phyloP scores from a whole-genome alignment of 768 basidiomycete genomes.

The Tulasnella sp. region DNA sequence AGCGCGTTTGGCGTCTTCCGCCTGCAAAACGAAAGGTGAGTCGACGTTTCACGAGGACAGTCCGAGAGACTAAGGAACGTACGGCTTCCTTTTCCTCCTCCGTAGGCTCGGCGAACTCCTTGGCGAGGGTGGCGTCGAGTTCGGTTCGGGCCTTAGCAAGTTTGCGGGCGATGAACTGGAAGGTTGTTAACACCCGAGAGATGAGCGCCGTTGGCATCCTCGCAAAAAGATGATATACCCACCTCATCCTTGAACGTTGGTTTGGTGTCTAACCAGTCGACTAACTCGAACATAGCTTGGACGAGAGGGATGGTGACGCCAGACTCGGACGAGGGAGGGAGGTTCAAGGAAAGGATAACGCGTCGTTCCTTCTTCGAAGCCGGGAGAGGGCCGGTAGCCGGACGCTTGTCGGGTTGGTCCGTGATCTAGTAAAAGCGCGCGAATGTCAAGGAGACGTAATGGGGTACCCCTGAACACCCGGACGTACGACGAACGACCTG shows the following conservation, averaged over 20 bases:
- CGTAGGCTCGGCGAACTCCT: conserved; percentile 39
- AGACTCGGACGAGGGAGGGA: conserved; percentile 40
- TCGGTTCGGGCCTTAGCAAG: conserved; percentile 63
- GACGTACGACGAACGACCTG: conserved; percentile 68
- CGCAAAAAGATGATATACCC: conserved; percentile 7
- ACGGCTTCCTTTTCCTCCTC: conserved; percentile 61
- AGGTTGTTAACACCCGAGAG: not conserved
- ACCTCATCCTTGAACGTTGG: conserved; percentile 58
- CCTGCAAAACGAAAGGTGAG: not conserved
- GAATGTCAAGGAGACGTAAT: not conserved
- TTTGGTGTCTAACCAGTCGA: conserved; percentile 47
- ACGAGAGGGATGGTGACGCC: conserved; percentile 48
- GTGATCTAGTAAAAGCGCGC: conserved; percentile 41
- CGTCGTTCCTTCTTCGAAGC: conserved; percentile 53
- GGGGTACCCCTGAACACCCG: not conserved
- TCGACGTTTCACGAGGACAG: not conserved
- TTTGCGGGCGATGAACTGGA: conserved; percentile 50
- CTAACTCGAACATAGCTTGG: conserved; percentile 55
- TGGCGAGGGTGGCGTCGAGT: conserved; percentile 53
- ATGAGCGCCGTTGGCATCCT: not conserved
- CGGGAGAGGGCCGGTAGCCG: conserved; percentile 36
- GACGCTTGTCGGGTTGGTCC: conserved; percentile 72
- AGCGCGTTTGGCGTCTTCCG: conserved; percentile 52
- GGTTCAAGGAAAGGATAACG: conserved; percentile 53
- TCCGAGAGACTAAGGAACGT: conserved; percentile 13